Conservation (phyloP, 2,329 filamentous ascomycete species). For the Xylariaceae sp. region DNA sequence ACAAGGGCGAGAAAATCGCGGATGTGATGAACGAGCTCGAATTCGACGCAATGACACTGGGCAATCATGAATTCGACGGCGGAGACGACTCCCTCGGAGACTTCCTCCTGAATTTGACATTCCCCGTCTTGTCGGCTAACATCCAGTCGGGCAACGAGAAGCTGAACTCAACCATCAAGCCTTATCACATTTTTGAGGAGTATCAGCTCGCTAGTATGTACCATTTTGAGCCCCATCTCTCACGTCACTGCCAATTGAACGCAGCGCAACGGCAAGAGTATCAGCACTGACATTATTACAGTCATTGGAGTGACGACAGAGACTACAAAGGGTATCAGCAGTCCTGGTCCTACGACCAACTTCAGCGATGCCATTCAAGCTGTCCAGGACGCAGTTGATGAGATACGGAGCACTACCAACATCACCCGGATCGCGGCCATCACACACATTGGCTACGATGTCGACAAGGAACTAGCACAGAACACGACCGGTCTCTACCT, state of each 20-base stretch:
- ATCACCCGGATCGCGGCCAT: conserved; percentile 64
- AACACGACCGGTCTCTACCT: conserved; percentile 63
- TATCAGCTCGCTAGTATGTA: conserved; percentile 45
- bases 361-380: conserved; percentile 58
- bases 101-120: conserved; percentile 62
- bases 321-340: conserved; percentile 57
- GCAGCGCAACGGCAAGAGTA: too few relatives aligned
- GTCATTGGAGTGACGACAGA: conserved; percentile 64
- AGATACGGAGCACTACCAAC: conserved; percentile 59
- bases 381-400: conserved; percentile 60
- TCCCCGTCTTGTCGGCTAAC: conserved; percentile 63
- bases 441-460: conserved; percentile 65
- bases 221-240: too few relatives aligned
- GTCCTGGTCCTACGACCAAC: conserved; percentile 54
- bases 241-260: too few relatives aligned
- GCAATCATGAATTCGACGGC: conserved; percentile 66
- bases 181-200: conserved; percentile 62
- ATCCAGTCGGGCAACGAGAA: conserved; percentile 58
- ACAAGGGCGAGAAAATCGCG: conserved; percentile 66
- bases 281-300: conserved; percentile 23
- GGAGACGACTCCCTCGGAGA: conserved; percentile 61
- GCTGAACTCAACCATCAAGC: conserved; percentile 62
- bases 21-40: conserved; percentile 62
- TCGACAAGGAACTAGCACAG: conserved; percentile 59
- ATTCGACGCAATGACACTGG: conserved; percentile 67